Evolutionary conservation across 179 eudicot genomes (phyloP), one percentile per base, ranked within the genome.

Genomic region (Corrigiola litoralis): DNA sequence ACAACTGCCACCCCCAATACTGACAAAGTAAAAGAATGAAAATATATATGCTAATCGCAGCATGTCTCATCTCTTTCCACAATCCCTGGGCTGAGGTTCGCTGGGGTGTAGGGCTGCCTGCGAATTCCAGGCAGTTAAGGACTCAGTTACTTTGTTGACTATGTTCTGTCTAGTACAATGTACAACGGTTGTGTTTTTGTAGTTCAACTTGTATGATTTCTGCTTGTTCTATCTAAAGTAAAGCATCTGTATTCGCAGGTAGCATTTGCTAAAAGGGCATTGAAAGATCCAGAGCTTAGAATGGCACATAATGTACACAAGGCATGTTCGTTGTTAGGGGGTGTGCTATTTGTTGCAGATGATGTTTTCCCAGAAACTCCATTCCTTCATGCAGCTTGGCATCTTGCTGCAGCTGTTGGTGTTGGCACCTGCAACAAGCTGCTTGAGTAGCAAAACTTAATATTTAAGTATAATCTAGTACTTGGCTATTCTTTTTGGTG

Each of bases 331-430:
- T 29, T 92, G 59, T 50, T 92, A 65, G 95, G 98, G 6, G 95
- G 95, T 14, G 85, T 71, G 1, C 76, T 92, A 20, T 92, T 92
- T 76, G 79, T 87, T 14, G 98, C 96, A 7, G 98, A 92, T 41
- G 96, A 90, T 72, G 69, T 83, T 10, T 86, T 82, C 73, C 92
- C 95, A 2, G 46, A 80, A 50, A 90, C 89, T 40, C 96, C 98
- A 37, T 92, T 64, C 61, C 75, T 90, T 56, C 98, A 92, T 75
- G 96, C 96, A 34, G 95, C 83, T 50, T 92, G 98, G 98, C 98
- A 92, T 78, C 86, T 90, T 68, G 96, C 98, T 72, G 98, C 98
- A 41, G 98, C 96, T 68, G 63, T 87, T 61, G 90, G 96, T 34
- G 92, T 85, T 62, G 73, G 87, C 65, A 82, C 92, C 61, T 92